Evolutionary conservation across 805 yeast species (phyloP), one percentile per base, ranked within the genome.

Genomic region (Starmerella potacharoeniae): DNA sequence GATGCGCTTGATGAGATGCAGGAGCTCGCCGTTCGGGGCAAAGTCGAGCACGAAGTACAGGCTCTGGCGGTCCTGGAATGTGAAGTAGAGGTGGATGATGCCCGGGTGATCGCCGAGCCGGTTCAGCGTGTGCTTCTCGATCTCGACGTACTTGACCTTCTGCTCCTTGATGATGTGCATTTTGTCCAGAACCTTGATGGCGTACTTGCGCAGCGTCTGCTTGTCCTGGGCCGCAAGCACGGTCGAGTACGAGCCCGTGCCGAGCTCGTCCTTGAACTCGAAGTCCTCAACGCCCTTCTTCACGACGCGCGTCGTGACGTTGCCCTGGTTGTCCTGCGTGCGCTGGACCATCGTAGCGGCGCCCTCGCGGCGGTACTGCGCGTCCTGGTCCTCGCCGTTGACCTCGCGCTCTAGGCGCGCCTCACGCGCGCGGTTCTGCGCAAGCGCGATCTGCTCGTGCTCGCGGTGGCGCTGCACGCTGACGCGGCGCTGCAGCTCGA

Each of bases 231-330:
- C 98, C 55, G 86, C 84, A 63, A 80, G 86, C 9, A 91, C 98
- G 6, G 95, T 87, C 10, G 97, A 90, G 67, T 91, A 93, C 7
- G 97, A 88, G 1, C 98, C 98, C 67, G 88, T 96, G 5, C 98
- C 98, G 29, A 93, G 78, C 45, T 84, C 81, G 16, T 86, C 81
- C 9, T 95, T 95, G 66, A 93, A 88, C 59, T 82, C 84, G 69
- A 90, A 93, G 66, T 93, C 98, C 60, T 82, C 80, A 11, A 88
- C 95, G 22, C 76, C 75, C 58, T 73, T 73, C 51, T 68, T 77
- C 46, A 74, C 80, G 53, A 76, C 72, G 65, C 72, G 77, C 56
- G 77, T 83, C 64, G 68, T 69, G 6, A 72, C 68, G 65, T 79
- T 71, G 10, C 86, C 87, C 10, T 55, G 42, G 36, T 51, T 55